A percentile compares a stretch with the other conserved stretches of the same genome.
These are phyloP conservation scores for Leccinum fibrillosum DNA, from an alignment of 768 basidiomycete species.

Conservation along the genomic window DNA sequence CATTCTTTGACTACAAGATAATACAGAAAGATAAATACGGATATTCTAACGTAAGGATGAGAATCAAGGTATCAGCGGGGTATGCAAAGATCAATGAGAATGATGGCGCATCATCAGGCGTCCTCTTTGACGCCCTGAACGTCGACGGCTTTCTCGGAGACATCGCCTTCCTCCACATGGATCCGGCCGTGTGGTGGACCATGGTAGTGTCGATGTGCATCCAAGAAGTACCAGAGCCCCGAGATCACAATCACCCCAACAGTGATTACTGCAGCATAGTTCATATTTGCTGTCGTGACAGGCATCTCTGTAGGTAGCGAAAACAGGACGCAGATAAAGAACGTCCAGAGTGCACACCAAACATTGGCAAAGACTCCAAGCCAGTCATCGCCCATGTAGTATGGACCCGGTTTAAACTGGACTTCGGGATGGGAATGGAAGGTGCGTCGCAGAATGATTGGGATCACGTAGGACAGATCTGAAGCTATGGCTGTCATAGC, in stretches of 20 bases:
- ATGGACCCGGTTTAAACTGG: conserved; percentile 56
- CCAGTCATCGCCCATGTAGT: conserved; percentile 53
- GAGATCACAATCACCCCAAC: conserved; percentile 20
- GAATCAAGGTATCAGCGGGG: background rate
- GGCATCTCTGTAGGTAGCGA: conserved; percentile 49
- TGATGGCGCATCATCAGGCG: background rate
- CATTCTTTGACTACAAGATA: background rate
- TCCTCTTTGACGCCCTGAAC: background rate
- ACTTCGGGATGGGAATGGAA: conserved; percentile 57
- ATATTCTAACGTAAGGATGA: background rate
- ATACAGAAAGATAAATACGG: background rate
- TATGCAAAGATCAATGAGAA: background rate
- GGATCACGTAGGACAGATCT: conserved; percentile 57
- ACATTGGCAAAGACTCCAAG: conserved; percentile 44
- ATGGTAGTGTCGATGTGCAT: conserved; percentile 53
- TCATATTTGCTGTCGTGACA: conserved; percentile 48
- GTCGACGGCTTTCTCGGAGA: background rate
- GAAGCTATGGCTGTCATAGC: conserved; percentile 50
- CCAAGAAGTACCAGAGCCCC: conserved; percentile 51
- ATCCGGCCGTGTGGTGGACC: conserved; percentile 37
- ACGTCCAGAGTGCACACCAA: conserved; percentile 44
- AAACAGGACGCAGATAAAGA: conserved; percentile 46
- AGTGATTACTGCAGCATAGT: conserved; percentile 42
- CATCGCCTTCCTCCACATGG: background rate
- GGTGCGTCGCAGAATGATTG: conserved; percentile 49